A percentile compares a stretch with the other conserved stretches of the same genome.
phyloP scores from a whole-genome alignment of 768 basidiomycete genomes.

The Lactarius sp. region DNA sequence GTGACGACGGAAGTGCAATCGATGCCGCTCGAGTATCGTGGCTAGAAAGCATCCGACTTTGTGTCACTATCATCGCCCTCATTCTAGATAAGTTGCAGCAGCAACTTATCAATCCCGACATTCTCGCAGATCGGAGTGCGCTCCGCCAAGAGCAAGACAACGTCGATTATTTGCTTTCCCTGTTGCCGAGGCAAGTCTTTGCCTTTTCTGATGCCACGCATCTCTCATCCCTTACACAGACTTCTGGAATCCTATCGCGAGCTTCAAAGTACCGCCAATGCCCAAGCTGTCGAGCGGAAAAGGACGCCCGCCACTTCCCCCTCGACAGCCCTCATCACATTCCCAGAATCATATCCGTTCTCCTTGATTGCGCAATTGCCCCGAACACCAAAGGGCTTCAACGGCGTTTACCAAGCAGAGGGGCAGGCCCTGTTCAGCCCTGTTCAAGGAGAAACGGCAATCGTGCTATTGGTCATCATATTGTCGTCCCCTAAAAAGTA shows the following conservation, averaged over 20 bases:
- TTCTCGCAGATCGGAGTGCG: slow-evolving; percentile 54
- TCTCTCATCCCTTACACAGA: slow-evolving; percentile 37
- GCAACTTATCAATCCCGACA: slow-evolving; percentile 62
- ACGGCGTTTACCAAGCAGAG: slow-evolving; percentile 39
- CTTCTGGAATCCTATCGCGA: slow-evolving; percentile 87
- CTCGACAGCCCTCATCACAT: slow-evolving; percentile 65
- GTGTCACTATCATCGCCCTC: slow-evolving; percentile 81
- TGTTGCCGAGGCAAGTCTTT: slow-evolving; percentile 71
- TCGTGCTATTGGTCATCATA: slow-evolving; percentile 77
- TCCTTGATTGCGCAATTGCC: slow-evolving; percentile 69
- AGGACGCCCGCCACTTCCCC: slow-evolving; percentile 54
- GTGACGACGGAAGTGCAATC: slow-evolving; percentile 59
- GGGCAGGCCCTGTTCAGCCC: slow-evolving; percentile 59
- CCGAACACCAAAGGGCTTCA: slow-evolving; percentile 42
- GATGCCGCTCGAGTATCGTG: slow-evolving; percentile 80
- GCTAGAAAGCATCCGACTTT: slow-evolving; percentile 88
- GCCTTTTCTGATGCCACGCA: not conserved
- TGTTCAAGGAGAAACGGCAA: slow-evolving; percentile 78
- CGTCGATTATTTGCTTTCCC: slow-evolving; percentile 74
- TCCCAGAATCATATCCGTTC: slow-evolving; percentile 94
- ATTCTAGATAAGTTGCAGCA: slow-evolving; percentile 89
- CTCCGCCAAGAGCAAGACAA: slow-evolving; percentile 86
- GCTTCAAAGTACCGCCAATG: slow-evolving; percentile 62
- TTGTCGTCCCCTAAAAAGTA: slow-evolving; percentile 75
- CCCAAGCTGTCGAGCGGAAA: slow-evolving; percentile 63